Base-by-base conservation (phyloP, 768 basidiomycete species). In the Serendipita sp. region DNA sequence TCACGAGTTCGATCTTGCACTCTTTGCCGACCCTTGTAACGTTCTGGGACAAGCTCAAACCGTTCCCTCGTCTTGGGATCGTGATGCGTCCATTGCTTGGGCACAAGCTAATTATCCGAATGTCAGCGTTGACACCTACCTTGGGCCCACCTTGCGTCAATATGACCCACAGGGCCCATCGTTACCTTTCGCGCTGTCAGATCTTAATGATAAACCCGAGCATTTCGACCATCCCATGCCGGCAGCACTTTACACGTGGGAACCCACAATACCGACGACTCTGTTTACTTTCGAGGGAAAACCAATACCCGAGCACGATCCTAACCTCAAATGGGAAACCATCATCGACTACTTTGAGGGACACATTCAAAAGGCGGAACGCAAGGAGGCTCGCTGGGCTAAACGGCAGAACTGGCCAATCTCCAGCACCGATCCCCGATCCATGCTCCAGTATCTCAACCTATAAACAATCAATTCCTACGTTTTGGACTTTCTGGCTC, bases 371-470 rank as follows among this genome's bases (percentile, higher is more conserved):
- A 18, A 32, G 48, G 48, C 5, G 8, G 7, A 32, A 8, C 7
- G 30, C 8, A 18, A n/a, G n/a, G 30, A 18, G 0, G n/a, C n/a
- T 51, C 18, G 18, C 7, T 18, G 18, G 48, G 30, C 48, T 5
- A 51, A 41, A 13, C 41, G 41, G 41, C 41, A 41, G 41, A 5
- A 8, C n/a, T 51, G 48, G 48, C 18, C n/a, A 8, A 32, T 51
- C 30, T 51, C 48, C 48, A 51, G 48, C 30, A 34, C n/a, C 56
- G 56, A 60, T 30, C 30, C 56, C 10, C 28, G 16, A 8, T 32
- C 28, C 28, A 60, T 60, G 56, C 56, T 60, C 56, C 56, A 60
- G 32, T 60, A 60, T 38, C 56, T 60, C 32, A 32, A 18, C n/a
- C 41, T 41, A 13, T 41, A 41, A 41, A 7, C n/a, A 8, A 7